Base-by-base conservation (phyloP, 768 basidiomycete genomes). In the Fistulinella prunicolor region DNA sequence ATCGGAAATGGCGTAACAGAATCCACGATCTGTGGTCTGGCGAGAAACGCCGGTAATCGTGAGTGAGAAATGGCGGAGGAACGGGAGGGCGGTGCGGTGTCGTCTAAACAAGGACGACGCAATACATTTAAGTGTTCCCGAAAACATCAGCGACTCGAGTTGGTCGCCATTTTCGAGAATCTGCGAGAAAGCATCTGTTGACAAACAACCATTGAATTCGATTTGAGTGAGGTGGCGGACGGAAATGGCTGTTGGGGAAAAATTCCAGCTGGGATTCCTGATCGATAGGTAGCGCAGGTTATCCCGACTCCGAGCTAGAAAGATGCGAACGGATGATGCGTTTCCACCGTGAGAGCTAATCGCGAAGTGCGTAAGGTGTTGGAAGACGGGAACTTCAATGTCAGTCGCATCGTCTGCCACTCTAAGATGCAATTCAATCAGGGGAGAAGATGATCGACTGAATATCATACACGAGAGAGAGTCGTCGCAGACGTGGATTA, bases 1-100 rank as follows among this genome's bases (percentile, higher is more conserved):
- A 24, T 81, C 83, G 5, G 80, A 74, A 32, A 89, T 73, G 8
- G 86, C 76, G 2, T 82, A 83, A 69, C 87, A 85, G 4, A 88
- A 70, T 56, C 85, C 85, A 10, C 74, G 68, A 57, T 87, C 85
- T 3, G 58, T 50, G 10, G 74, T 64, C n/a, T 78, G 67, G 41
- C 75, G 70, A 14, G 70, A 67, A 2, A 80, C 58, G 2, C 59
- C 62, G 17, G 67, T 61, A n/a, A 81, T 72, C 12, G 70, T 70
- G 55, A 89, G 75, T 1, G 78, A 70, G 58, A 89, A 86, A 60
- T 85, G 77, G 3, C 77, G 75, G 6, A 89, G 74, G 70, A 84
- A 81, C 10, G 83, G 85, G 3, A 86, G 73, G 2, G 70, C 66
- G 3, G 69, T 57, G 16, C 55, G 54, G 52, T 68, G 46, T 44